These are phyloP conservation scores for Deinandra increscens DNA, from an alignment of 129 eudicot species.

Conservation along the genomic window DNA sequence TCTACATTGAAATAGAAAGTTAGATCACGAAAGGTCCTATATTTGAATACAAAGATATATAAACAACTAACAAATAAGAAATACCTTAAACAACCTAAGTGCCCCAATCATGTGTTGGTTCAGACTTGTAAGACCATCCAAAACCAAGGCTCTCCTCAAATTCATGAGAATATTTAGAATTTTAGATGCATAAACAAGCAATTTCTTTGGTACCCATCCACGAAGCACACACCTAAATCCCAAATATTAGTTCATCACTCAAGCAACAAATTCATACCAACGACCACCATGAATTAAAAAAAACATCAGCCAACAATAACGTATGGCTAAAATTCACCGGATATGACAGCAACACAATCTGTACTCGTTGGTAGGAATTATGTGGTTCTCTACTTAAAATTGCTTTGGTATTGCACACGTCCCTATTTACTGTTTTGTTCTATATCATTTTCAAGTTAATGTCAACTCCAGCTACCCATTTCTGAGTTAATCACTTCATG, in stretches of 20 bases:
- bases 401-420: background rate
- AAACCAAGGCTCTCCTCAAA: conserved; percentile 95
- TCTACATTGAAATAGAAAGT: too few species aligned
- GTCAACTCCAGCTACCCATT: background rate
- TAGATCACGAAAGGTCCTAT: too few species aligned
- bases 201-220: conserved; percentile 96
- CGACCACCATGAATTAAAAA: conserved; percentile 4
- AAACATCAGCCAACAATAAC: conserved; percentile 11
- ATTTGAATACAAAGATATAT: too few species aligned
- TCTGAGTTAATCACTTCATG: too few species aligned
- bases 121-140: conserved; percentile 88
- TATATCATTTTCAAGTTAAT: background rate
- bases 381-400: background rate
- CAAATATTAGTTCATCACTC: conserved; percentile 28
- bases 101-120: conserved; percentile 96
- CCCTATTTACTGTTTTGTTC: background rate
- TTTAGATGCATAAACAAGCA: conserved; percentile 93
- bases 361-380: background rate
- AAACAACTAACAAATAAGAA: too few species aligned
- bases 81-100: too few species aligned
- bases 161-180: conserved; percentile 96
- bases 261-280: conserved; percentile 7
- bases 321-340: background rate
- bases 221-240: conserved; percentile 91
- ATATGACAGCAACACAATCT: conserved; percentile 11